Conservation (phyloP, 768 basidiomycete genomes). For the Dictyophora rubrovolvata region DNA sequence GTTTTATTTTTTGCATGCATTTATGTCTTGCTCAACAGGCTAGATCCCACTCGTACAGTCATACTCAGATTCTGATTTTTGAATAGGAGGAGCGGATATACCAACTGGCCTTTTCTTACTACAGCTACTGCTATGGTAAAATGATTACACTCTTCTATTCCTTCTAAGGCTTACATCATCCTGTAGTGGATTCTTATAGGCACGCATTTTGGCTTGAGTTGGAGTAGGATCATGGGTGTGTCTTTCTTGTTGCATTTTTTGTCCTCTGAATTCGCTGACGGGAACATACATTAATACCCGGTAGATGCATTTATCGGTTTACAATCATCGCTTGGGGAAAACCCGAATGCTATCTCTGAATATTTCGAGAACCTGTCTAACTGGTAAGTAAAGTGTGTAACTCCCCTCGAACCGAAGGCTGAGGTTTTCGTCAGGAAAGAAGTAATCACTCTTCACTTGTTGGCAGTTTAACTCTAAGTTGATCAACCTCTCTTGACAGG, state of each 20-base stretch:
- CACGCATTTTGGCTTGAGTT: slow-evolving; percentile 1
- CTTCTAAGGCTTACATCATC: neutral
- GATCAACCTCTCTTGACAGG: neutral
- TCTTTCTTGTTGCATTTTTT: neutral
- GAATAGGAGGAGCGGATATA: neutral
- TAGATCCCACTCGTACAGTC: neutral
- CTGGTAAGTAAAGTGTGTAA: neutral
- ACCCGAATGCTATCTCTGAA: neutral
- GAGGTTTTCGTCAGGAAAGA: neutral
- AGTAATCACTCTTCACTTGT: neutral
- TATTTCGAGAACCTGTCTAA: neutral
- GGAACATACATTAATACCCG: neutral
- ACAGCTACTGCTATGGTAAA: neutral
- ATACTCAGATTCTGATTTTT: neutral
- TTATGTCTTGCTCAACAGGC: neutral
- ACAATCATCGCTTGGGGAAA: neutral
- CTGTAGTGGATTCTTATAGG: slow-evolving; percentile 1
- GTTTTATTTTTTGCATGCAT: neutral
- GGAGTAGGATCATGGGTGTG: slow-evolving; percentile 1
- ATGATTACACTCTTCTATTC: neutral
- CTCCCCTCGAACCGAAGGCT: too few species aligned
- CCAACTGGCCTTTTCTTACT: slow-evolving; percentile 4
- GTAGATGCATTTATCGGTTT: neutral
- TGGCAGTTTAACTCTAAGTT: neutral
- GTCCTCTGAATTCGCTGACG: neutral